Percentiles rank a stretch among this genome's conserved stretches.
These are phyloP conservation scores for Flaveria trinervia DNA, from an alignment of 129 eudicot genomes.

Conservation along the genomic window DNA sequence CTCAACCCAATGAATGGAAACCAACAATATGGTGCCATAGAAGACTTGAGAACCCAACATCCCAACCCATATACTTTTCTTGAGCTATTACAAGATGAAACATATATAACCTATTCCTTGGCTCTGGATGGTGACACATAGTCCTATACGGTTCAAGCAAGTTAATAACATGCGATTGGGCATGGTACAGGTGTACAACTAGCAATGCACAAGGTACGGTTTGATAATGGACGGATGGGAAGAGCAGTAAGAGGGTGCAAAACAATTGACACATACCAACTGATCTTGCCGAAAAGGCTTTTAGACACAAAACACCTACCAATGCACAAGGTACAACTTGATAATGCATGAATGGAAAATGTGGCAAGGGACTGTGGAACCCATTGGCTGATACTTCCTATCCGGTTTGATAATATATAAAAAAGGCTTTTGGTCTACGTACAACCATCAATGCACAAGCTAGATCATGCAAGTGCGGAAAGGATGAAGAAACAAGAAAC, in stretches of 20 bases:
- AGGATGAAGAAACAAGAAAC: slow-evolving; percentile 25
- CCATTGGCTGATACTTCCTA: too few relatives aligned
- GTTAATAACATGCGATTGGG: background rate
- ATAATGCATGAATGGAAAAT: background rate
- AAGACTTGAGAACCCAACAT: background rate
- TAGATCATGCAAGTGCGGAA: slow-evolving; percentile 5
- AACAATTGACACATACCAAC: too few relatives aligned
- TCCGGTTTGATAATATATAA: too few relatives aligned
- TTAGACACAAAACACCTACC: too few relatives aligned
- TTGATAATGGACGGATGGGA: background rate
- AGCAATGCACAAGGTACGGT: slow-evolving; percentile 1
- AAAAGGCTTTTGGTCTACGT: background rate
- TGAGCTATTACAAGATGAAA: background rate
- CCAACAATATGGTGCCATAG: background rate
- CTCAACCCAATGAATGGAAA: background rate
- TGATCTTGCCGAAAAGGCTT: too few relatives aligned
- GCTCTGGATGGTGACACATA: background rate
- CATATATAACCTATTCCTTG: background rate
- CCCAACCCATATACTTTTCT: background rate
- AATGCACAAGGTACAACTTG: too few relatives aligned
- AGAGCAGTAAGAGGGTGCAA: too few relatives aligned
- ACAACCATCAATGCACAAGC: slow-evolving; percentile 13
- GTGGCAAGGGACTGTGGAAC: background rate
- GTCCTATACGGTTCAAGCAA: background rate
- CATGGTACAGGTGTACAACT: background rate